Base-by-base conservation (phyloP, 305 asterid genomes). In the Fraxinus velutina region DNA sequence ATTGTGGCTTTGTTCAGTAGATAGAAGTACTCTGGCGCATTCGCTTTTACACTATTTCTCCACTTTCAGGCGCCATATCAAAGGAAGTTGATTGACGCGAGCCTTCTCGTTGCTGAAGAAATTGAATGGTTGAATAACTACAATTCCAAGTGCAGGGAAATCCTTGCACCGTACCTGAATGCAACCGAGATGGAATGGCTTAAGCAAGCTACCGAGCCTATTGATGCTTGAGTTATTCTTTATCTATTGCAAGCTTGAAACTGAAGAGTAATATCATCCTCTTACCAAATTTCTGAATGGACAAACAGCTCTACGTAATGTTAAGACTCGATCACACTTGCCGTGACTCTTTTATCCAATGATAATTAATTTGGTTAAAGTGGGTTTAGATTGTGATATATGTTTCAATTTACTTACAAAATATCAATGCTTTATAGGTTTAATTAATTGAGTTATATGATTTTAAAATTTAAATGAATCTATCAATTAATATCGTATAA, bases 1-100 rank as follows among this genome's bases (percentile, higher is more conserved):
- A 10, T 70, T 15, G 5, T 13, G 75, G 75, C 22, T 70, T 30
- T 70, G 75, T 70, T 29, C 75, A 30, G 37, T 27, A 24, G 10
- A 70, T 68, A 29, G 19, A 10, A 30, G 19, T 66, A 68, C 17
- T 19, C 12, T 22, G 33, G 21, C 7, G 6, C 8, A 27, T 68
- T 68, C 37, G 2, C 24, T 15, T n/a, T 71, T 32, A 32, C 75
- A 32, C 44, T 0, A 71, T 30, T 32, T 71, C 77, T 80, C 75
- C 73, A 6, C 47, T 80, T 80, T 39, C 92, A 96, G 99, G 99
- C 97, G 55, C 99, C 99, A 3, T 96, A 93, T 81, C 99, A 96
- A 68, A 90, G 52, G 79, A 96, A 96, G 80, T 68, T 96, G 92
- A 91, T 96, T 70, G 97, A 96, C 5, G 32, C 83, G 74, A 89